A percentile compares a stretch with the other conserved stretches of the same genome.
These are phyloP conservation scores for button mushroom (Agaricus bisporus) DNA, from an alignment of 768 basidiomycete species.

Conservation along the genomic window DNA sequence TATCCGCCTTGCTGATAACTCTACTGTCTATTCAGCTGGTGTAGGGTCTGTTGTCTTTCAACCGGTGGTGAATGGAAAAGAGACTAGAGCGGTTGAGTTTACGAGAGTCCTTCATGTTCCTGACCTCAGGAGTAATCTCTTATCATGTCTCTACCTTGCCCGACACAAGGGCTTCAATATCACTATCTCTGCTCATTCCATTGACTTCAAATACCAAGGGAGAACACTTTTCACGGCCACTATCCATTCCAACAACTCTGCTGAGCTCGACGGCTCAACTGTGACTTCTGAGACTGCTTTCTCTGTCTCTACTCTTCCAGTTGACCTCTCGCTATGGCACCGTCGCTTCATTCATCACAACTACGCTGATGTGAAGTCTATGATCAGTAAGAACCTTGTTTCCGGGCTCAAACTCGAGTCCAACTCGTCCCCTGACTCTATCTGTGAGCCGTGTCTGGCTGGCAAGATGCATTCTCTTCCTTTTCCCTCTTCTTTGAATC, in stretches of 20 bases:
- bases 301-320: neutral
- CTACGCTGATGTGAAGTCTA: neutral
- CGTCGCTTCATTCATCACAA: neutral
- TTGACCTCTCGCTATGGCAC: slow-evolving; percentile 1
- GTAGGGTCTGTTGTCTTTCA: slow-evolving; percentile 10
- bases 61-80: slow-evolving; percentile 3
- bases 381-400: neutral
- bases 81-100: slow-evolving; percentile 10
- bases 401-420: neutral
- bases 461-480: slow-evolving; percentile 16
- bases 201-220: neutral
- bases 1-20: slow-evolving; percentile 12
- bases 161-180: slow-evolving; percentile 1
- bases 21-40: slow-evolving; percentile 9
- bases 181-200: neutral
- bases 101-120: slow-evolving; percentile 14
- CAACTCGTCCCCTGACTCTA: slow-evolving; percentile 14
- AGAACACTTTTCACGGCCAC: neutral
- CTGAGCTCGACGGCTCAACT: neutral
- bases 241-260: slow-evolving; percentile 1
- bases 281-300: neutral
- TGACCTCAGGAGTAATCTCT: slow-evolving; percentile 12
- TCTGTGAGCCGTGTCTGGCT: slow-evolving; percentile 14
- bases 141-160: slow-evolving; percentile 8
- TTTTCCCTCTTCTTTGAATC: slow-evolving; percentile 6